phyloP scores from a whole-genome alignment of 805 yeast species.

The Kodamaea jinghongensis region DNA sequence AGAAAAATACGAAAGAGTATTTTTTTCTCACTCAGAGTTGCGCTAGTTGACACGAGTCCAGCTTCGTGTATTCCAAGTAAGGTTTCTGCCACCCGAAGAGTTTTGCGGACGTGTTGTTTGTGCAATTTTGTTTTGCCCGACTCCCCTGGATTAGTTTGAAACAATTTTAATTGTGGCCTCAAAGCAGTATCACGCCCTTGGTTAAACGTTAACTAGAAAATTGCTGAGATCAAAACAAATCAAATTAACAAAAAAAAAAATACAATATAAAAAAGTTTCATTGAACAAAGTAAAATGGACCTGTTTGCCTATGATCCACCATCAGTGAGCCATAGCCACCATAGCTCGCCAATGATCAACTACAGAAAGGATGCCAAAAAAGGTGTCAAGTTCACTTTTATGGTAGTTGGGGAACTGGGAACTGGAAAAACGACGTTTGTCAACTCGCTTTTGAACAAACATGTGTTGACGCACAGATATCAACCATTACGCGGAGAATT shows the following conservation, averaged over 20 bases:
- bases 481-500: constrained; percentile 19
- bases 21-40: constrained; percentile 2
- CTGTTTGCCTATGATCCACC: constrained; percentile 5
- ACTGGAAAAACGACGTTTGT: constrained; percentile 77
- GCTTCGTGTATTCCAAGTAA: background rate
- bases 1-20: constrained; percentile 4
- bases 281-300: constrained; percentile 3
- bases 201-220: background rate
- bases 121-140: background rate
- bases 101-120: background rate
- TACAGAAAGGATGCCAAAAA: constrained; percentile 68
- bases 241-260: constrained; percentile 2
- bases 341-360: constrained; percentile 43
- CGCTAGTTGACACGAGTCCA: background rate
- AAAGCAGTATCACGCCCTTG: no score
- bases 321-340: constrained; percentile 6
- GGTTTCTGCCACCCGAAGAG: background rate
- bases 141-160: no score
- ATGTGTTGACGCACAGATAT: constrained; percentile 58
- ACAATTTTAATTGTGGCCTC: no score
- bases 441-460: constrained; percentile 62
- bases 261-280: background rate
- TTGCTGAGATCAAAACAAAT: constrained; percentile 7
- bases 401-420: constrained; percentile 72
- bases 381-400: constrained; percentile 69